Base-by-base conservation (phyloP, 306 rosid species). In the Gillenia trifoliata region DNA sequence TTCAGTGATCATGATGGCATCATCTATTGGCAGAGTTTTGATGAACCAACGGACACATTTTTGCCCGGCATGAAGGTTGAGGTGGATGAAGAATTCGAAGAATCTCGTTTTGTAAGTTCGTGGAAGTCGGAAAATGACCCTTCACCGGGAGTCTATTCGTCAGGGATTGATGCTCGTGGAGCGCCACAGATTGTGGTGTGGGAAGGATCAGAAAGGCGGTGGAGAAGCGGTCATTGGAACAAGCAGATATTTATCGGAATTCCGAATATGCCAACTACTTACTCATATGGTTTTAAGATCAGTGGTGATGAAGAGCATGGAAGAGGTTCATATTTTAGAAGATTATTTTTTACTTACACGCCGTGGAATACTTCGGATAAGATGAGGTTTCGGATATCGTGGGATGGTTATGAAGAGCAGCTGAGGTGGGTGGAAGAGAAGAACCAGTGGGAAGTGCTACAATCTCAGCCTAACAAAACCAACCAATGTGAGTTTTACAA, bases 151-250 rank as follows among this genome's bases (percentile, higher is more conserved):
- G 85, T 76, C 26, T 86, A 77, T 70, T 66, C 74, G 2, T 74
- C 89, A 88, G 96, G 96, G 33, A 43, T 83, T 41, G 98, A 93
- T 81, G 91, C 93, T 8, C 73, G 72, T 3, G 90, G 85, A 57
- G 75, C 90, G 11, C 87, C 86, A 0, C 98, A 90, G 80, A 84
- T 93, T 13, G 84, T 90, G 76, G 61, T 93, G 68, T 90, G 98
- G 96, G 82, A 89, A 4, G 93, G 88, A 4, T 57, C 40, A 8
- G 20, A 47, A 0, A 83, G 96, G 69, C 77, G 81, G 68, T 93
- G 96, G 98, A 85, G 96, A 76, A 93, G 95, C 64, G 98, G 98
- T 8, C 85, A 87, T 47, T 93, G 95, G 93, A 89, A 90, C 76
- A 80, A 41, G 36, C 83, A 85, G 76, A 61, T 73, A 13, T 90